Evolutionary conservation across 768 basidiomycete species (phyloP), one percentile per base, ranked within the genome.

Genomic region (Naganishia vaughanmartiniae): DNA sequence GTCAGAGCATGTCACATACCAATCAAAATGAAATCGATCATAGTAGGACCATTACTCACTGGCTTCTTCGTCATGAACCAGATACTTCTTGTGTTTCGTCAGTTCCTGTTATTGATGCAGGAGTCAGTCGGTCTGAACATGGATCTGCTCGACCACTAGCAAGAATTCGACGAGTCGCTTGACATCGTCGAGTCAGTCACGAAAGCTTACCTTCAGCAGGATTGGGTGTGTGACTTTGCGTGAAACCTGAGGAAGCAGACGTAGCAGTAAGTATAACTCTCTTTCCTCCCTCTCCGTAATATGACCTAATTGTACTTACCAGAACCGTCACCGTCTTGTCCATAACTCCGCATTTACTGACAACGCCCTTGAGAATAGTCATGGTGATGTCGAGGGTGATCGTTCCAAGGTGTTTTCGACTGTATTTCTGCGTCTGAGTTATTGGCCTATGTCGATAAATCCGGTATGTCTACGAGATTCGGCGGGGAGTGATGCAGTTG

Each of bases 321-420:
- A 76, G 78, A 15, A 80, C 79, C 4, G 79, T 78, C n/a, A 76
- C 73, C 30, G 79, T 80, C 70, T 78, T 80, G 42, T 70, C 70
- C 79, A 80, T 80, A 19, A 71, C 76, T 30, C 77, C 77, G 17
- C 74, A 72, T 70, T 77, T 78, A 17, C 77, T 78, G 54, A 80
- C 79, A 24, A 76, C 72, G 24, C 79, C 79, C 39, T 74, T 66
- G 54, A 78, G 72, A 26, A 78, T 46, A 19, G 71, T 72, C 71
- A 72, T 72, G 3, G 19, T 70, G 39, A 26, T 3, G 21, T 54
- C 39, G 15, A 17, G 28, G 33, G 42, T 17, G 67, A 15, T 2
- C 17, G 33, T 10, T 24, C 33, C 17, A 15, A 36, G 33, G 31
- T 21, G 34, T 51, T 51, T n/a, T 51, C 7, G 48, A 51, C 6